A percentile compares a stretch with the other conserved stretches of the same genome.
phyloP scores from a whole-genome alignment of 192 early-diverging fungal genomes.

The Coemansia sp. region DNA sequence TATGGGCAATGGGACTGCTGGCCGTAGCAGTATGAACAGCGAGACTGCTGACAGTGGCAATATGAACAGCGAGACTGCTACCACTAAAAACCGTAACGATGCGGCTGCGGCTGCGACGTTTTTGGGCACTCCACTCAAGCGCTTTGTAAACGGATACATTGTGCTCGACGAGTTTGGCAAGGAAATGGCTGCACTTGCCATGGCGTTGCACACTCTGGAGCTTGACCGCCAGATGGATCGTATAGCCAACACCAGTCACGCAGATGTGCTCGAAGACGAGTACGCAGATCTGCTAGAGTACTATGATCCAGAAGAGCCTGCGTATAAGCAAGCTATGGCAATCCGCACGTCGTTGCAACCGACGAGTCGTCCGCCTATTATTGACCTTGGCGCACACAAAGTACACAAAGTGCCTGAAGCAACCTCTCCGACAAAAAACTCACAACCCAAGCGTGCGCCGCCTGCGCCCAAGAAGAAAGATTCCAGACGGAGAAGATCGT shows the following conservation, averaged over 20 bases:
- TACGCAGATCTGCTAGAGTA: slow-evolving; percentile 45
- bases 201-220: slow-evolving; percentile 55
- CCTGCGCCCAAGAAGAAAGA: not conserved
- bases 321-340: slow-evolving; percentile 9
- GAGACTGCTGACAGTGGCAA: too few relatives aligned
- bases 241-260: too few relatives aligned
- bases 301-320: slow-evolving; percentile 39
- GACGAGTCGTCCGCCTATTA: not conserved
- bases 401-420: not conserved
- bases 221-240: slow-evolving; percentile 28
- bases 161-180: slow-evolving; percentile 65
- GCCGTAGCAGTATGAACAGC: too few relatives aligned
- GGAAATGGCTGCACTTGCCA: slow-evolving; percentile 58
- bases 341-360: not conserved
- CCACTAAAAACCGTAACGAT: not conserved
- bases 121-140: slow-evolving; percentile 46
- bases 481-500: not conserved
- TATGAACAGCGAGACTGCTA: not conserved
- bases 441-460: not conserved
- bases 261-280: slow-evolving; percentile 11
- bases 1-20: too few relatives aligned
- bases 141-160: slow-evolving; percentile 61
- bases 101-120: slow-evolving; percentile 17
- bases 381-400: not conserved
- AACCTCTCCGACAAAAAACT: not conserved